These are phyloP conservation scores for Triglochin maritima DNA, from an alignment of 106 monocot genomes.

Conservation along the genomic window DNA sequence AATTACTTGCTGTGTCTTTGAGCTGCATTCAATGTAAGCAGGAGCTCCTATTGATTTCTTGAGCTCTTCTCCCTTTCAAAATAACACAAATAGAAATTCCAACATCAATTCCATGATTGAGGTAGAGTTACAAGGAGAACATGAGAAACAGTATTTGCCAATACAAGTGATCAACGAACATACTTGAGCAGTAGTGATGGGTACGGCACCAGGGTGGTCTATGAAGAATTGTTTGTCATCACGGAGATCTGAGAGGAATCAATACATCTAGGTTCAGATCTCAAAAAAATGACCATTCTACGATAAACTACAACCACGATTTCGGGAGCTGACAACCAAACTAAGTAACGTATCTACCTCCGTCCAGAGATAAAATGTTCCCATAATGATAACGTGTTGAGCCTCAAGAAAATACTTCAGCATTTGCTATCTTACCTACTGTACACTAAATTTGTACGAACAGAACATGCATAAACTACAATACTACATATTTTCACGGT, in stretches of 20 bases:
- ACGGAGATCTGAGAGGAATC: constrained; percentile 51
- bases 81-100: neutral
- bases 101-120: neutral
- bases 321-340: too few species aligned
- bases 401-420: too few species aligned
- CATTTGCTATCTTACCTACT: too few species aligned
- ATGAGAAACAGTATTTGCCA: neutral
- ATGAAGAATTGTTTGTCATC: constrained; percentile 76
- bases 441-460: too few species aligned
- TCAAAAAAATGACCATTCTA: too few species aligned
- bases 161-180: neutral
- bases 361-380: too few species aligned
- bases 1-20: constrained; percentile 65
- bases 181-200: constrained; percentile 61
- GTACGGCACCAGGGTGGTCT: constrained; percentile 67
- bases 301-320: too few species aligned
- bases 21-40: constrained; percentile 82
- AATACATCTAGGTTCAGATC: neutral
- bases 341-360: too few species aligned
- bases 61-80: constrained; percentile 66
- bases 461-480: too few species aligned
- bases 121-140: neutral
- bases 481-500: too few species aligned
- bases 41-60: constrained; percentile 59
- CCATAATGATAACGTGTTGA: too few species aligned